A percentile compares a stretch with the other conserved stretches of the same genome.
phyloP scores from a whole-genome alignment of 2,329 filamentous ascomycete species.

The Annulohypoxylon truncatum region DNA sequence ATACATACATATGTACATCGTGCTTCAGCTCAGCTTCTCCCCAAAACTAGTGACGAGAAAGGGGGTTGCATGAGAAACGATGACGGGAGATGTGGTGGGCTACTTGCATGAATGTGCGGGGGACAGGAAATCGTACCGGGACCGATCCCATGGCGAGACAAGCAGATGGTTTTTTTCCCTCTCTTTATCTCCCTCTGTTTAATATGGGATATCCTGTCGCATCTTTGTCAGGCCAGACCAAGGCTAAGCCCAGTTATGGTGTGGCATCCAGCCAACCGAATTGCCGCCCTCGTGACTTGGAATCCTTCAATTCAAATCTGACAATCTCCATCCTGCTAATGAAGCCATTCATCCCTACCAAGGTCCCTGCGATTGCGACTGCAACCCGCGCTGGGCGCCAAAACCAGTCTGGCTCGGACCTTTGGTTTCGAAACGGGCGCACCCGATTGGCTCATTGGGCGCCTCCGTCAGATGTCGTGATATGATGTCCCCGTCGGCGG shows the following conservation, averaged over 20 bases:
- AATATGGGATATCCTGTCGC: conserved; percentile 18
- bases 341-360: conserved; percentile 31
- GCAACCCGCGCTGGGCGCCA: conserved; percentile 40
- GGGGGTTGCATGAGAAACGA: conserved; percentile 42
- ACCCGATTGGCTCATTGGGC: conserved; percentile 44
- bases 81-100: conserved; percentile 47
- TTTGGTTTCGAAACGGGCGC: conserved; percentile 42
- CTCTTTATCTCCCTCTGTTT: background rate
- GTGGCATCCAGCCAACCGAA: conserved; percentile 34
- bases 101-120: conserved; percentile 50
- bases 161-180: conserved; percentile 21
- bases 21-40: conserved; percentile 32
- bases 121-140: conserved; percentile 44
- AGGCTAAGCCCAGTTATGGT: conserved; percentile 12
- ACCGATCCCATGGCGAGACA: conserved; percentile 41
- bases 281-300: conserved; percentile 39
- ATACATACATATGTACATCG: conserved; percentile 14
- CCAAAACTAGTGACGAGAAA: conserved; percentile 19
- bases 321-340: conserved; percentile 27
- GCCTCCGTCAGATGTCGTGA: conserved; percentile 44
- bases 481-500: conserved; percentile 40
- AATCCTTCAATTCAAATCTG: conserved; percentile 37
- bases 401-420: conserved; percentile 38
- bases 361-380: conserved; percentile 36
- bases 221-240: conserved; percentile 27